Conservation (phyloP, 2,329 filamentous ascomycete species). For the Paecilomyces variotii region DNA sequence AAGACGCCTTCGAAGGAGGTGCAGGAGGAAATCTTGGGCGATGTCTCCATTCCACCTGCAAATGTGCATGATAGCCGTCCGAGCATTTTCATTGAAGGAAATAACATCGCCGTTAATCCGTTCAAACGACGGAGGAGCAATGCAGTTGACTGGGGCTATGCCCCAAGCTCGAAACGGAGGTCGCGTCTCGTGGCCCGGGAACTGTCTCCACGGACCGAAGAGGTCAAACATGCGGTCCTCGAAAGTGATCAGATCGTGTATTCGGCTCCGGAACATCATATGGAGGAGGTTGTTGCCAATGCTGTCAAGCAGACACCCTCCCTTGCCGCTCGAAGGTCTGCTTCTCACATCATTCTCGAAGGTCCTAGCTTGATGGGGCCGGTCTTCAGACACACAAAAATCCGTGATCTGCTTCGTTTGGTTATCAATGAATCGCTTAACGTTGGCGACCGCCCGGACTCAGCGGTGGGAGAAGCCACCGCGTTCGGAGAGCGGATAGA, state of each 20-base stretch:
- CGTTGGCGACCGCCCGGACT: slow-evolving; percentile 41
- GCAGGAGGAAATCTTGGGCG: slow-evolving; percentile 26
- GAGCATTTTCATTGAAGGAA: slow-evolving; percentile 35
- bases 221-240: slow-evolving; percentile 34
- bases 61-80: slow-evolving; percentile 27
- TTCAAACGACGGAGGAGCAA: slow-evolving; percentile 40
- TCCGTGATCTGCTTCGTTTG: slow-evolving; percentile 38
- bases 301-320: slow-evolving; percentile 29
- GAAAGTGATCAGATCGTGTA: slow-evolving; percentile 35
- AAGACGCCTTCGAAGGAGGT: slow-evolving; percentile 46
- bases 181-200: slow-evolving; percentile 23
- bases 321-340: slow-evolving; percentile 27
- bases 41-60: slow-evolving; percentile 14
- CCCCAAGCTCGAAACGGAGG: slow-evolving; percentile 29
- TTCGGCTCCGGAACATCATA: slow-evolving; percentile 24
- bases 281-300: slow-evolving; percentile 33
- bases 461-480: slow-evolving; percentile 36
- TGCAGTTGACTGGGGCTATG: slow-evolving; percentile 25
- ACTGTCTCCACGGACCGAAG: slow-evolving; percentile 30
- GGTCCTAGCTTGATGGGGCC: slow-evolving; percentile 26
- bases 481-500: slow-evolving; percentile 39
- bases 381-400: slow-evolving; percentile 34
- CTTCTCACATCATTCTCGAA: slow-evolving; percentile 27
- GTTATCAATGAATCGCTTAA: slow-evolving; percentile 42
- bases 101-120: slow-evolving; percentile 34